Conservation (phyloP, 139 green algal genomes). For the Micractinium sp. region DNA sequence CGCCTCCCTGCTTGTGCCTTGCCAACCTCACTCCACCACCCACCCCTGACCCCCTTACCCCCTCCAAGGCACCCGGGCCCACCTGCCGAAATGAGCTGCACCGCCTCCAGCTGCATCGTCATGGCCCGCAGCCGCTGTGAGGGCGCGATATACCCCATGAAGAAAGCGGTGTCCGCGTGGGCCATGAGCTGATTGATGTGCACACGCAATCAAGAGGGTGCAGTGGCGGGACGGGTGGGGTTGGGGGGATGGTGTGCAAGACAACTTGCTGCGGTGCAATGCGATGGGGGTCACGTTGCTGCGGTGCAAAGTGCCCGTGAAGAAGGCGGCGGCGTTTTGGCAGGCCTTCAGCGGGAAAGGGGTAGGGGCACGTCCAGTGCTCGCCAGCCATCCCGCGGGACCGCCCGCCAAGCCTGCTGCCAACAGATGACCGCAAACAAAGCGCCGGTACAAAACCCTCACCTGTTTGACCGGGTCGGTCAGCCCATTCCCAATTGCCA, state of each 20-base stretch:
- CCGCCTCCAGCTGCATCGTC: conserved; percentile 40
- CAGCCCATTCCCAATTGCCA: conserved; percentile 91
- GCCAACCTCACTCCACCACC: neutral
- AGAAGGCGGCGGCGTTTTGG: no score
- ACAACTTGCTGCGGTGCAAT: neutral
- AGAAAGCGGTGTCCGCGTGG: conserved; percentile 57
- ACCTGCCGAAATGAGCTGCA: conserved; percentile 43
- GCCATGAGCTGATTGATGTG: conserved; percentile 54
- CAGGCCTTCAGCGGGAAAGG: no score
- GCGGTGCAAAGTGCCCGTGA: neutral
- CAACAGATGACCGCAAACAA: no score
- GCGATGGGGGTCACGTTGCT: no score
- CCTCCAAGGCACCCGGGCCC: no score
- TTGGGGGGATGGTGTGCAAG: neutral
- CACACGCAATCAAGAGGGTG: no score
- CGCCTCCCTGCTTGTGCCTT: no score
- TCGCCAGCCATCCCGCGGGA: no score
- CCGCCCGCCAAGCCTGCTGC: no score
- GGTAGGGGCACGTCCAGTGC: no score
- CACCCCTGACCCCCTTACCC: neutral
- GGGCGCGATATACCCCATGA: conserved; percentile 62
- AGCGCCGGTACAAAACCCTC: neutral
- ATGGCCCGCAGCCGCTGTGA: conserved; percentile 41
- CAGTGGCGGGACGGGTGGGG: no score
- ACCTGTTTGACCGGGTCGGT: conserved; percentile 85